These are phyloP conservation scores for Podospora tetraspora DNA, from an alignment of 495 filamentous ascomycete species.

Conservation along the genomic window DNA sequence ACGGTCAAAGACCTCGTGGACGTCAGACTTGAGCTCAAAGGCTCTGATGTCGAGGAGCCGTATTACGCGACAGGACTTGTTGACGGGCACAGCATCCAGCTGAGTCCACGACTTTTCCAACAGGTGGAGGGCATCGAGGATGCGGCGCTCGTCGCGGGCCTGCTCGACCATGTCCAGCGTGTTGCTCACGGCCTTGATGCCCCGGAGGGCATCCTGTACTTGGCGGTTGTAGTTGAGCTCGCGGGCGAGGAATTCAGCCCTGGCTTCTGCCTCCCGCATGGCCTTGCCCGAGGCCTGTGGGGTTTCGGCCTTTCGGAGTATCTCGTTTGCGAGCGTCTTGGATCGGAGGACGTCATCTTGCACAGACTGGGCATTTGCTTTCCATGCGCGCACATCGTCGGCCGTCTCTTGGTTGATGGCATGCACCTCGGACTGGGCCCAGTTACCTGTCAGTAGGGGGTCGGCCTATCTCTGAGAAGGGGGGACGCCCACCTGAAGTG, in stretches of 20 bases:
- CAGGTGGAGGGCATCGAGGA: constrained; percentile 47
- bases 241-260: constrained; percentile 63
- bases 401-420: constrained; percentile 65
- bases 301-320: constrained; percentile 64
- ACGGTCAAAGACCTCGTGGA: constrained; percentile 54
- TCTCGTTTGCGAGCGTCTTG: constrained; percentile 64
- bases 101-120: constrained; percentile 47
- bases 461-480: neutral
- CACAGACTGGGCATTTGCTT: constrained; percentile 73
- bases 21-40: constrained; percentile 50
- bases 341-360: constrained; percentile 74
- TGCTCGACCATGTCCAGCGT: constrained; percentile 49
- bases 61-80: constrained; percentile 45
- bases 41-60: constrained; percentile 43
- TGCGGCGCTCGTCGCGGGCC: constrained; percentile 41
- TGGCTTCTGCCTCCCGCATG: constrained; percentile 61
- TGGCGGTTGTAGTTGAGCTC: constrained; percentile 74
- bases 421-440: constrained; percentile 60
- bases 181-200: constrained; percentile 50
- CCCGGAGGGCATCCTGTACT: constrained; percentile 56
- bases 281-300: constrained; percentile 53
- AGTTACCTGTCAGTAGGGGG: constrained; percentile 11
- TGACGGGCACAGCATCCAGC: constrained; percentile 39
- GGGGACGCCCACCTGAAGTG: constrained; percentile 56
- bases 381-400: constrained; percentile 78